Conservation (phyloP, 306 rosid species). For the cucumber (Cucumis sativus) region Cucumber_9930_V3 NC_026658.2:901001-901500, state of each 20-base stretch:
- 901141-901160: neutral
- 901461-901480: too few species aligned
- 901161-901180: too few species aligned
- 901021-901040: too few species aligned
- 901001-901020: too few species aligned
- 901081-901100: too few species aligned
- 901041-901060: too few species aligned
- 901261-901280: neutral
- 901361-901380: neutral
- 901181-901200: neutral
- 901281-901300: neutral
- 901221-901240: neutral
- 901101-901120: too few species aligned
- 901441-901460: too few species aligned
- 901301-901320: neutral
- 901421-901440: too few species aligned
- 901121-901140: neutral
- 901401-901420: too few species aligned
- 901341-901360: neutral
- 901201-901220: neutral
- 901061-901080: too few species aligned
- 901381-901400: neutral
- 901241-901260: neutral
- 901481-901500: too few species aligned
- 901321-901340: neutral